Percentiles rank a stretch among this genome's conserved stretches.
phyloP scores from a whole-genome alignment of 2,329 filamentous ascomycete species.

The Moelleriella libera region DNA sequence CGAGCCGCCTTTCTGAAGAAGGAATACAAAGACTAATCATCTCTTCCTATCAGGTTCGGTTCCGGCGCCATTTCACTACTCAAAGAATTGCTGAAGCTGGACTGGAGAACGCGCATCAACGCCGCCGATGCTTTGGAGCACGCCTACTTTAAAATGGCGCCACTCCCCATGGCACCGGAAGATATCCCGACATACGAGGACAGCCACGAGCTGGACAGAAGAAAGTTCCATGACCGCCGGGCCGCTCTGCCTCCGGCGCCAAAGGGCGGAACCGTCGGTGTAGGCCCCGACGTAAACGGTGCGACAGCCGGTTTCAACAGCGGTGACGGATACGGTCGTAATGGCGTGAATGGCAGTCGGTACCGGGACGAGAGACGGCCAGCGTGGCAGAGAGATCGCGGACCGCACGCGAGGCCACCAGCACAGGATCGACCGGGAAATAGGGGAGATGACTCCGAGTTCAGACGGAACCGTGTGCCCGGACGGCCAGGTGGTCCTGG shows the following conservation, averaged over 20 bases:
- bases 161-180: constrained; percentile 65
- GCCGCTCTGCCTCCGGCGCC: constrained; percentile 78
- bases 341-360: constrained; percentile 32
- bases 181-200: constrained; percentile 90
- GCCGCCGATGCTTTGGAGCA: constrained; percentile 88
- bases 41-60: constrained; percentile 34
- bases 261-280: constrained; percentile 78
- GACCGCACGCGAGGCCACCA: constrained; percentile 35
- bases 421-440: constrained; percentile 20
- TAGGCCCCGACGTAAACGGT: constrained; percentile 42
- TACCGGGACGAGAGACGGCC: constrained; percentile 34
- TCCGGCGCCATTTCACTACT: constrained; percentile 65
- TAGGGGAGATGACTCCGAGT: constrained; percentile 19
- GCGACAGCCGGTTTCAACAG: constrained; percentile 33
- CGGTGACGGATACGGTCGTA: constrained; percentile 35
- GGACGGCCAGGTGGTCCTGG: constrained; percentile 6
- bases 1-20: no score
- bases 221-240: constrained; percentile 78
- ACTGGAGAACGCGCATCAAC: constrained; percentile 82
- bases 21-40: neutral
- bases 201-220: constrained; percentile 88
- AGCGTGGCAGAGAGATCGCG: constrained; percentile 40
- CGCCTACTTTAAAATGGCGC: constrained; percentile 72
- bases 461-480: constrained; percentile 25
- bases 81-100: constrained; percentile 68